Conservation (phyloP, 768 basidiomycete species). For the Austroboletus eburneus region DNA sequence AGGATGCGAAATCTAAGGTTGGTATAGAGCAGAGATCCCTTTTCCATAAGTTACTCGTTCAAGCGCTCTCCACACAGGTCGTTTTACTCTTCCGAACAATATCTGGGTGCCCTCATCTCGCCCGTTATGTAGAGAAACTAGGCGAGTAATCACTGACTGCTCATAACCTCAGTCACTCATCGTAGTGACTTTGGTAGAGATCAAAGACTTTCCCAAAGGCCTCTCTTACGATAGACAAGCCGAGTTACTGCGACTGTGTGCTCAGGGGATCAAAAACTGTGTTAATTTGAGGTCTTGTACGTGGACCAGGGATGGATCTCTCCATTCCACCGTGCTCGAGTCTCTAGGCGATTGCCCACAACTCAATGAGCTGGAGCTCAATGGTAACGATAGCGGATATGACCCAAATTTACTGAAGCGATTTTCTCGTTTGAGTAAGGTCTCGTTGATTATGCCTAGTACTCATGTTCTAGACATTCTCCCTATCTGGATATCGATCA, state of each 20-base stretch:
- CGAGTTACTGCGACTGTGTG: constrained; percentile 37
- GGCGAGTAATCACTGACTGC: constrained; percentile 39
- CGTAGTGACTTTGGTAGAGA: constrained; percentile 41
- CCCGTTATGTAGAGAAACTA: constrained; percentile 51
- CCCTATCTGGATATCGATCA: constrained; percentile 45
- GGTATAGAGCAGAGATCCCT: constrained; percentile 1
- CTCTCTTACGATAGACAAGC: constrained; percentile 29
- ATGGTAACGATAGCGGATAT: constrained; percentile 52
- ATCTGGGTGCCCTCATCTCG: constrained; percentile 49
- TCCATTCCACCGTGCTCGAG: constrained; percentile 55
- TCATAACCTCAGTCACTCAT: constrained; percentile 2
- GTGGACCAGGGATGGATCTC: constrained; percentile 79
- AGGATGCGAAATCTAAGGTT: constrained; percentile 58
- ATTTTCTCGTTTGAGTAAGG: constrained; percentile 49
- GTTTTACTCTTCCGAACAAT: constrained; percentile 59
- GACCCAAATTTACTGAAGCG: constrained; percentile 45
- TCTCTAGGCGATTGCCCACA: constrained; percentile 40
- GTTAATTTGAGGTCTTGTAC: constrained; percentile 56
- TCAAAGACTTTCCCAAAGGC: constrained; percentile 69
- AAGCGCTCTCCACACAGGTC: constrained; percentile 40
- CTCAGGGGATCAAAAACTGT: constrained; percentile 57
- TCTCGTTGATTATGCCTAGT: constrained; percentile 77
- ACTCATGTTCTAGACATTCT: constrained; percentile 46
- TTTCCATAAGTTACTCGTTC: not conserved
- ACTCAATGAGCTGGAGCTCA: constrained; percentile 63